A percentile compares a stretch with the other conserved stretches of the same genome.
These are phyloP conservation scores for Apostasia shenzhenica DNA, from an alignment of 106 monocot species.

Conservation along the genomic window DNA sequence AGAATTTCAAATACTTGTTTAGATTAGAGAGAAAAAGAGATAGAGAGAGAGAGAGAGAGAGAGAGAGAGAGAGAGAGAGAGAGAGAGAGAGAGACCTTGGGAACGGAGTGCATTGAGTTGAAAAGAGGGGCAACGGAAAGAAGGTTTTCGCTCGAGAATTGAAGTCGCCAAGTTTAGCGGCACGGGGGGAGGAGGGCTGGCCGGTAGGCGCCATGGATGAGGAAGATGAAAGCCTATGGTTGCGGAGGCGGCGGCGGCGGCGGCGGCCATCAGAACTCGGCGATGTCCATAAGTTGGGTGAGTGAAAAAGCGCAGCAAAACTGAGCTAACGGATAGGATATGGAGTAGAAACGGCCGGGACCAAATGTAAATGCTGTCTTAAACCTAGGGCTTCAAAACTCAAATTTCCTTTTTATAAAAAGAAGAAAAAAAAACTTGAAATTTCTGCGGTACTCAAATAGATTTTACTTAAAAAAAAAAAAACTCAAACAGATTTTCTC, in stretches of 20 bases:
- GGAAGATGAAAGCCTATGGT: neutral
- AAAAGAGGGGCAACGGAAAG: neutral
- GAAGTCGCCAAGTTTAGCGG: neutral
- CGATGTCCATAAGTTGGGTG: neutral
- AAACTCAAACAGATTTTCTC: too few species aligned
- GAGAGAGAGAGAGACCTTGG: conserved; percentile 2
- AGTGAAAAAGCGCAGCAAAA: neutral
- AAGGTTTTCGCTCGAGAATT: neutral
- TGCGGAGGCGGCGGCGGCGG: neutral
- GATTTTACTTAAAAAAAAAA: too few species aligned
- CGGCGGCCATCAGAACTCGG: neutral
- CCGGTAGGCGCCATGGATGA: neutral
- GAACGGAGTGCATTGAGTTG: neutral
- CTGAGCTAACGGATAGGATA: neutral
- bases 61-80: too few species aligned
- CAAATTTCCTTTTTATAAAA: neutral
- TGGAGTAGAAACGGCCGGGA: neutral
- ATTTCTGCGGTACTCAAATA: too few species aligned
- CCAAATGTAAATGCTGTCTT: neutral
- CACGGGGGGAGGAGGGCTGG: neutral
- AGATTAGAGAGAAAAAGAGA: neutral
- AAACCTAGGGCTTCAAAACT: neutral
- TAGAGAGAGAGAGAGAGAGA: neutral
- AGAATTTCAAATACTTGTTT: neutral
- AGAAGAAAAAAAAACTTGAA: neutral